Base-by-base conservation (phyloP, 768 basidiomycete species). In the Phlebiopsis gigantea region DNA sequence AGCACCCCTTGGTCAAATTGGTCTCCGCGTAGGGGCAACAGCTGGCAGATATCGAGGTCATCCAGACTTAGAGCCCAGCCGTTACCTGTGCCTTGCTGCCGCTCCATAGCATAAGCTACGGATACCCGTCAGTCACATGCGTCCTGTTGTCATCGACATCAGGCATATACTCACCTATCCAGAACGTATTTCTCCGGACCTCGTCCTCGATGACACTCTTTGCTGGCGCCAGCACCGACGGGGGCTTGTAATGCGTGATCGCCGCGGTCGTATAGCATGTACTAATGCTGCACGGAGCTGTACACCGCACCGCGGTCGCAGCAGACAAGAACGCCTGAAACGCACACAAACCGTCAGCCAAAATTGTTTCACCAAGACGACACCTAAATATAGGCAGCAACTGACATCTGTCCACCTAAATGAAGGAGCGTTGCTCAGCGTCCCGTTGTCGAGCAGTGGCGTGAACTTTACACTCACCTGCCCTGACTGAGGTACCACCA, bases 401-500 rank as follows among this genome's bases (percentile, higher is more conserved):
- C 50, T 62, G 69, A 87, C 86, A 68, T 88, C 87, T 21, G 84
- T 82, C 85, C 85, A 87, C 79, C 85, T 86, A 57, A 24, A 19
- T 12, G 48, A 5, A n/a, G n/a, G 2, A 44, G 5, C 52, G 19
- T 45, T n/a, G n/a, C n/a, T n/a, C 24, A 45, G 44, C 24, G 19
- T 45, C 14, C 15, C 44, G 24, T 19, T 21, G 2, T n/a, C 44
- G 24, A 44, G 2, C 44, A 25, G 9, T n/a, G 6, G 22, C 21
- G 9, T 21, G 24, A 30, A 21, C 26, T 28, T 49, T 9, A 26
- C 10, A 63, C 75, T 56, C 59, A 82, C 84, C 78, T 83, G 51
- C 82, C 82, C 65, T 87, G 82, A 49, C 78, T 83, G 78, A 84
- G 86, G 62, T 86, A 86, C 66, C 84, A 87, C 86, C 85, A 88